Conservation (phyloP, 2,329 filamentous ascomycete species). For the Xylaria sp. region DNA sequence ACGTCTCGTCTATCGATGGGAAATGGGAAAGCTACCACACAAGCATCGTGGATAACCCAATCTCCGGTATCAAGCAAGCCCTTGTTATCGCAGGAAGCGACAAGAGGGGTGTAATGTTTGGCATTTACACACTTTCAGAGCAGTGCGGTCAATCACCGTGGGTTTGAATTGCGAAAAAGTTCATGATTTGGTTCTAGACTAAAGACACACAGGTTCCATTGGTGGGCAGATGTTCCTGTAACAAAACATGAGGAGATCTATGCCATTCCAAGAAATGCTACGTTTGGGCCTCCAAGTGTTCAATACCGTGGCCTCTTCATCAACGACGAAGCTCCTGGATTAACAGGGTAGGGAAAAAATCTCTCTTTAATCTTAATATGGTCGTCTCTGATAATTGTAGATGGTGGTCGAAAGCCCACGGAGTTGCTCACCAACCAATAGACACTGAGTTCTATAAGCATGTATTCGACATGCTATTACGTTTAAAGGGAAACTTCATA, state of each 20-base stretch:
- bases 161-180: conserved; percentile 7
- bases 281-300: conserved; percentile 64
- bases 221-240: conserved; percentile 67
- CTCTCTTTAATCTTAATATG: conserved; percentile 42
- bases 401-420: conserved; percentile 64
- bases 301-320: conserved; percentile 71
- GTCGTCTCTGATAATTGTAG: conserved; percentile 59
- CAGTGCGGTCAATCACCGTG: conserved; percentile 70
- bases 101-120: conserved; percentile 68
- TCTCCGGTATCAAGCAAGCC: conserved; percentile 56
- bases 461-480: conserved; percentile 71
- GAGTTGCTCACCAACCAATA: conserved; percentile 57
- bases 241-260: conserved; percentile 61
- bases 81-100: conserved; percentile 68
- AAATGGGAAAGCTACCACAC: conserved; percentile 69
- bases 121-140: conserved; percentile 68
- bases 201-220: conserved; percentile 59
- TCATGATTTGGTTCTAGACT: background rate
- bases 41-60: conserved; percentile 58
- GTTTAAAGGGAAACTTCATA: conserved; percentile 71
- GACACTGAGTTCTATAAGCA: conserved; percentile 68
- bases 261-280: conserved; percentile 57
- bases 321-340: conserved; percentile 69
- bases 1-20: conserved; percentile 59
- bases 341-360: conserved; percentile 49